Percentiles rank a stretch among this genome's conserved stretches.
These are phyloP conservation scores for Sanguinoderma infundibulare DNA, from an alignment of 1,284 basidiomycete genomes.

Conservation along the genomic window DNA sequence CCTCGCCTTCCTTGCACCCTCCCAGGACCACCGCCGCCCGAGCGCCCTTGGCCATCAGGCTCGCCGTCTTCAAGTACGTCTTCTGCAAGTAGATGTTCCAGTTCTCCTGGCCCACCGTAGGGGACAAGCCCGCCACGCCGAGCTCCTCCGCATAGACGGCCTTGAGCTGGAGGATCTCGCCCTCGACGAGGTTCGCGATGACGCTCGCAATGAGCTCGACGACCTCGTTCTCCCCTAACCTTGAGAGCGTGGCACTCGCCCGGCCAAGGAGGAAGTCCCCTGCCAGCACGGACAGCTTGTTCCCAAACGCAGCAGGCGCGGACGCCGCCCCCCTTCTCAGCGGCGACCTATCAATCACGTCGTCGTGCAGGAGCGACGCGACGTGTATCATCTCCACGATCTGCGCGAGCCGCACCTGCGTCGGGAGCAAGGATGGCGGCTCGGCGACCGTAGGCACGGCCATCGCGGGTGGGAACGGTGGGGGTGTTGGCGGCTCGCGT, in stretches of 20 bases:
- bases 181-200: slow-evolving; percentile 95
- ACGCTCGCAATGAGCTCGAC: slow-evolving; percentile 94
- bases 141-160: slow-evolving; percentile 44
- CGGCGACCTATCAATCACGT: slow-evolving; percentile 88
- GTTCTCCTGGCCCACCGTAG: slow-evolving; percentile 48
- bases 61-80: slow-evolving; percentile 97
- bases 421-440: slow-evolving; percentile 64
- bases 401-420: slow-evolving; percentile 91
- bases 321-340: slow-evolving; percentile 84
- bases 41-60: slow-evolving; percentile 93
- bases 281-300: slow-evolving; percentile 93
- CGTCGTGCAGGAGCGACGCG: slow-evolving; percentile 94
- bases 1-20: slow-evolving; percentile 80
- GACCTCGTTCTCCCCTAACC: slow-evolving; percentile 88
- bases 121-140: slow-evolving; percentile 30
- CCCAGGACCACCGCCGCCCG: slow-evolving; percentile 90
- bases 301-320: slow-evolving; percentile 91
- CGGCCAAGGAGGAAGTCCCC: slow-evolving; percentile 96
- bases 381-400: slow-evolving; percentile 99
- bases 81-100: slow-evolving; percentile 93
- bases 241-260: slow-evolving; percentile 86
- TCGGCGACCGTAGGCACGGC: slow-evolving; percentile 38
- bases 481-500: slow-evolving; percentile 44
- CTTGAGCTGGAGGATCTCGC: slow-evolving; percentile 91
- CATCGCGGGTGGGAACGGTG: slow-evolving; percentile 36